These are phyloP conservation scores for Penicillium sp. DNA, from an alignment of 2,329 filamentous ascomycete species.

Conservation along the genomic window DNA sequence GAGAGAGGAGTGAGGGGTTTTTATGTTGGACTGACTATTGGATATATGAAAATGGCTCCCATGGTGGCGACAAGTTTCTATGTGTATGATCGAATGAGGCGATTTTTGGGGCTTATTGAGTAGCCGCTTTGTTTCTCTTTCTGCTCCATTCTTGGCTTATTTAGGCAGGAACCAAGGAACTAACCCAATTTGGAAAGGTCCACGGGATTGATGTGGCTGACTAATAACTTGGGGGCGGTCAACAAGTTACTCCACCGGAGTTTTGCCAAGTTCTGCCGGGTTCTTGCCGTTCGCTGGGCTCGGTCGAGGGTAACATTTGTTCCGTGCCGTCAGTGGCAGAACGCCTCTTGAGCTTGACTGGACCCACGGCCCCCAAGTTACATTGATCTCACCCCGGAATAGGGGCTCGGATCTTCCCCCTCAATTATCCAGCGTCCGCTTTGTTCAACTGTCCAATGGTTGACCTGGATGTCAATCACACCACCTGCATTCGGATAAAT, in stretches of 20 bases:
- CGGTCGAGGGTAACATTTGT: slow-evolving; percentile 4
- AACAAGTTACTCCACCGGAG: slow-evolving; percentile 28
- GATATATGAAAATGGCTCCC: slow-evolving; percentile 90
- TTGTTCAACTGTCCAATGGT: slow-evolving; percentile 11
- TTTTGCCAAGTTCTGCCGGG: slow-evolving; percentile 17
- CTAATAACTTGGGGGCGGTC: neutral
- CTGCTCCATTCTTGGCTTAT: too few relatives aligned
- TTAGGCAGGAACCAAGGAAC: neutral
- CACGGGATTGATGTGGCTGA: neutral
- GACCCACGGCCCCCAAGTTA: slow-evolving; percentile 4
- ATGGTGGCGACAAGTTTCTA: slow-evolving; percentile 75
- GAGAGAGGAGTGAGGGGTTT: slow-evolving; percentile 79
- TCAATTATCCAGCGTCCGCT: slow-evolving; percentile 9
- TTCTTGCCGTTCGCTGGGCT: slow-evolving; percentile 19
- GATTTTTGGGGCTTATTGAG: neutral
- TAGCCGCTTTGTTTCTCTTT: neutral
- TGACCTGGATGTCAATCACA: slow-evolving; percentile 8
- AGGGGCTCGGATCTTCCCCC: slow-evolving; percentile 20
- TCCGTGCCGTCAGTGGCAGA: slow-evolving; percentile 16
- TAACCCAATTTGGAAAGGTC: neutral
- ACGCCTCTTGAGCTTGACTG: slow-evolving; percentile 23
- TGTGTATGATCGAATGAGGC: slow-evolving; percentile 57
- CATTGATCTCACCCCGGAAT: neutral
- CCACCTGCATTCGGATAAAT: slow-evolving; percentile 24
- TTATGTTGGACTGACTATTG: slow-evolving; percentile 89